Base-by-base conservation (phyloP, 2,329 filamentous ascomycete genomes). In the Blastomyces parvus region DNA sequence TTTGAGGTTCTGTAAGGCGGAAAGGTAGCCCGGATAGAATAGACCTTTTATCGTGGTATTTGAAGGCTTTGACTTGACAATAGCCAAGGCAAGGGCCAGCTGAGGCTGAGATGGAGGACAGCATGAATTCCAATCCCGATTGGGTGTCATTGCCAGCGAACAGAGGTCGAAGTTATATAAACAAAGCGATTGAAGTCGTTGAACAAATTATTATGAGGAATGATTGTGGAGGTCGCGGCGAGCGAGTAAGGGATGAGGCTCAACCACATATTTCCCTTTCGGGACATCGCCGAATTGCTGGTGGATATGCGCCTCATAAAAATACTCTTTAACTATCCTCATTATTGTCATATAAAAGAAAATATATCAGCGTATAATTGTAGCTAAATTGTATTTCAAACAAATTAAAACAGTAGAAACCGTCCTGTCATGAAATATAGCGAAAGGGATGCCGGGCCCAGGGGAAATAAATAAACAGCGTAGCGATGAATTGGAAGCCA, bases 81-180 rank as follows among this genome's bases (percentile, higher is more conserved):
- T 70, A 5, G 75, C 72, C 60, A 79, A 66, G 17, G 78, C 78
- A 42, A 80, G 71, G 2, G 78, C 77, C 71, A 80, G 66, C 65
- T 82, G 70, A 69, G 67, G 72, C 67, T 71, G 77, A 73, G 73
- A 73, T 69, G 66, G 72, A 67, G 62, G 72, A 72, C 46, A 7
- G 13, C 58, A 38, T n/a, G 17, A 48, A 25, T 33, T 46, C 9
- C 22, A 40, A 48, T 33, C 17, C 17, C 13, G 38, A 33, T 13
- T 59, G 38, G 25, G 19, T 33, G 40, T 11, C 57, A 59, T 59
- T 36, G 14, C 36, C 7, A n/a, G 22, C 4, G 5, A 27, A 9
- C 3, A 2, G 2, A 22, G 46, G 40, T 33, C 22, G 53, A 2
- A 36, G n/a, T n/a, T n/a, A n/a, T n/a, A 33, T 11, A 11, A 38